Conservation (phyloP, 495 filamentous ascomycete genomes). For the Penicillium angulare region DNA sequence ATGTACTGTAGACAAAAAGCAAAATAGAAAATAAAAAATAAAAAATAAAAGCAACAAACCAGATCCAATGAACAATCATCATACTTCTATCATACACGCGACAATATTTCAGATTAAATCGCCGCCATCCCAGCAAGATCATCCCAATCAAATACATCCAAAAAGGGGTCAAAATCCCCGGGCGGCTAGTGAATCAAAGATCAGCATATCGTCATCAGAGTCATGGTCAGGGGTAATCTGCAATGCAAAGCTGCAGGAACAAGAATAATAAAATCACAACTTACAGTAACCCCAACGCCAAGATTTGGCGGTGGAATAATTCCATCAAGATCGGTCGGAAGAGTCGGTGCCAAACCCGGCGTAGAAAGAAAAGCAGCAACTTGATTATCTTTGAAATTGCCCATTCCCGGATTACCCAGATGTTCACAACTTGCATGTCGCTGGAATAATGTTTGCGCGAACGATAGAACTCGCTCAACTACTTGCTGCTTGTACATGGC, state of each 20-base stretch:
- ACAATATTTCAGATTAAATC: neutral
- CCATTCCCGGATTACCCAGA: slow-evolving; percentile 33
- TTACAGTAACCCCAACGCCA: slow-evolving; percentile 31
- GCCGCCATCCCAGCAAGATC: slow-evolving; percentile 33
- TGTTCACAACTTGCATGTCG: slow-evolving; percentile 39
- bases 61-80: neutral
- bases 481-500: slow-evolving; percentile 39
- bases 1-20: neutral
- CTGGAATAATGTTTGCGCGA: slow-evolving; percentile 38
- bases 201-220: no score
- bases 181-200: slow-evolving; percentile 25
- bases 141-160: slow-evolving; percentile 47
- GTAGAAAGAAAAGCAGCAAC: slow-evolving; percentile 30
- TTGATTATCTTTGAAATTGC: slow-evolving; percentile 36
- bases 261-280: no score
- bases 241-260: neutral
- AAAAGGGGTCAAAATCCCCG: slow-evolving; percentile 41
- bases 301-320: slow-evolving; percentile 24
- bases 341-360: slow-evolving; percentile 23
- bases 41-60: neutral
- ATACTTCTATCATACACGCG: neutral
- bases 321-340: slow-evolving; percentile 27
- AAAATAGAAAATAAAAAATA: neutral
- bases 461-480: slow-evolving; percentile 36
- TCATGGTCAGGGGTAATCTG: no score